phyloP scores from a whole-genome alignment of 306 rosid genomes.

The Acacia melanoxylon region DNA sequence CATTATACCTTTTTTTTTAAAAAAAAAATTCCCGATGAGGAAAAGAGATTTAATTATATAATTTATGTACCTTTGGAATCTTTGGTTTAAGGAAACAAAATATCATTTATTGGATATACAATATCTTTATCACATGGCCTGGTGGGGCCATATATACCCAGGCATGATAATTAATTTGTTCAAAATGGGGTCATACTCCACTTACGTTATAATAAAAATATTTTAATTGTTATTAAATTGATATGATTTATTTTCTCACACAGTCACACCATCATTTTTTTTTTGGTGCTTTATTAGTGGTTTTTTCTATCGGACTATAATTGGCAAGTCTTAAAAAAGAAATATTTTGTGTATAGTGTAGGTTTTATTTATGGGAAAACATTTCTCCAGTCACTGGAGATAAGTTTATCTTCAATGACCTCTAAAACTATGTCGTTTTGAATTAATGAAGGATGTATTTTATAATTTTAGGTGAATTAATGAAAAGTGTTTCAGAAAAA shows the following conservation, averaged over 20 bases:
- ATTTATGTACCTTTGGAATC: conserved; percentile 9
- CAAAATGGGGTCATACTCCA: neutral
- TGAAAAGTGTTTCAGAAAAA: too few relatives aligned
- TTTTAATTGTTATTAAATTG: neutral
- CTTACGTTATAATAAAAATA: neutral
- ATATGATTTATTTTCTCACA: neutral
- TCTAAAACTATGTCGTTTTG: too few relatives aligned
- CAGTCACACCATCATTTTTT: neutral
- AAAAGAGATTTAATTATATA: neutral
- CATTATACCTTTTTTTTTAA: neutral
- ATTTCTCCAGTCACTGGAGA: too few relatives aligned
- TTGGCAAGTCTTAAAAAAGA: neutral
- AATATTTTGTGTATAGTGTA: neutral
- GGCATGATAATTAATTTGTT: neutral
- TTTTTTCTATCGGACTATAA: neutral
- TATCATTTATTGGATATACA: conserved; percentile 20
- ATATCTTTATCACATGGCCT: conserved; percentile 45
- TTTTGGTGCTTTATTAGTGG: neutral
- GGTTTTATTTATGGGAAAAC: too few relatives aligned
- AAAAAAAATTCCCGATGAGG: neutral
- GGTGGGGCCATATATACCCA: neutral
- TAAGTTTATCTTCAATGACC: too few relatives aligned
- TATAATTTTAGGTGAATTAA: too few relatives aligned
- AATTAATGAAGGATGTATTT: too few relatives aligned
- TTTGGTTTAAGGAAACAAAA: conserved; percentile 42